Conservation (phyloP, 495 filamentous ascomycete species). For the Penicillium pulvis region DNA sequence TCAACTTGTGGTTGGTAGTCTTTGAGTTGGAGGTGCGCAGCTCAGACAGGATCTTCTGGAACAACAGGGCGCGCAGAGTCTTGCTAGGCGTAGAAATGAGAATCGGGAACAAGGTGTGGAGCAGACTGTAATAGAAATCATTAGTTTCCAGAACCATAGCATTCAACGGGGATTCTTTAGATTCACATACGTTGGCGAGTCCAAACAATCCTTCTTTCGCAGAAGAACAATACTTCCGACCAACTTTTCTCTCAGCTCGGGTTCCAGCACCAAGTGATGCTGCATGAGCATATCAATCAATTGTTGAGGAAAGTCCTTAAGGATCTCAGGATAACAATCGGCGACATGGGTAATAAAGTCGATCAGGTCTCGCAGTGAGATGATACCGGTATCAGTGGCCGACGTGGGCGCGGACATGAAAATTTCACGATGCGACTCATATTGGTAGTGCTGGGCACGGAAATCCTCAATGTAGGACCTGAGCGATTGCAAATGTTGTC, state of each 20-base stretch:
- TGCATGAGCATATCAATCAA: conserved; percentile 75
- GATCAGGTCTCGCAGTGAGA: conserved; percentile 80
- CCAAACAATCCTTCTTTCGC: conserved; percentile 86
- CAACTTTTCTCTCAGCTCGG: conserved; percentile 88
- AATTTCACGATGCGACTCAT: conserved; percentile 86
- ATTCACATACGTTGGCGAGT: conserved; percentile 66
- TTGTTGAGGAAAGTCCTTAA: conserved; percentile 75
- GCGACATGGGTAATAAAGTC: conserved; percentile 91
- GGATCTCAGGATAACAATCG: conserved; percentile 85
- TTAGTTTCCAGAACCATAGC: conserved; percentile 12
- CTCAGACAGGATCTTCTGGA: conserved; percentile 89
- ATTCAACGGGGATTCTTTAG: not conserved
- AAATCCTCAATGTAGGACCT: conserved; percentile 88
- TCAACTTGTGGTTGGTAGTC: conserved; percentile 84
- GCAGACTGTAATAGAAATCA: conserved; percentile 46
- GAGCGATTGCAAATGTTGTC: conserved; percentile 7
- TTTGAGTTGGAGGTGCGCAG: conserved; percentile 83
- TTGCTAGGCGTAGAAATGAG: conserved; percentile 86
- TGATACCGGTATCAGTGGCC: conserved; percentile 70
- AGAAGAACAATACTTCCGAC: conserved; percentile 87
- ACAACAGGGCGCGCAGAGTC: conserved; percentile 77
- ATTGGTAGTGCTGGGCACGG: conserved; percentile 84
- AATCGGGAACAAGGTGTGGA: conserved; percentile 91
- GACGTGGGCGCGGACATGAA: conserved; percentile 81
- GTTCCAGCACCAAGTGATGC: conserved; percentile 78